Base-by-base conservation (phyloP, 1,284 basidiomycete species). In the Papiliotrema terrestris region DNA sequence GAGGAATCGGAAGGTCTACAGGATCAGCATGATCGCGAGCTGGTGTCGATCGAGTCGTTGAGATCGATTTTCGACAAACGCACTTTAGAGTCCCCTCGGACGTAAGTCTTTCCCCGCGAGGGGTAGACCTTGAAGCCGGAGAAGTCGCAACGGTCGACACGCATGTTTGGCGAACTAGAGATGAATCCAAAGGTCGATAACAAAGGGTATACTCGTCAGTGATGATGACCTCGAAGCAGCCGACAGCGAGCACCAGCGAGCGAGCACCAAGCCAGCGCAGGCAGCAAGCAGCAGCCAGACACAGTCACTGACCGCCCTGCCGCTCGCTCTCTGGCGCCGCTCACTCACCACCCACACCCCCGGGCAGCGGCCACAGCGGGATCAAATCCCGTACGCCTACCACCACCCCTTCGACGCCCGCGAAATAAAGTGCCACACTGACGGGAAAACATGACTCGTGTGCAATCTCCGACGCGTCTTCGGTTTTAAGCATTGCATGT, bases 101-200 rank as follows among this genome's bases (percentile, higher is more conserved):
- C 91, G 79, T 94, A 96, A 68, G 92, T 85, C 77, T 89, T 90
- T 76, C 93, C 93, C 88, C 88, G 92, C 80, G 84, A 85, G 68
- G 93, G 93, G 85, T 96, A 97, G 83, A 97, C 93, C 78, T 88
- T 88, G 84, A 83, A 91, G 72, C 91, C 90, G 72, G 91, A 93
- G 84, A 96, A 96, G 63, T 87, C 87, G 83, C 95, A 94, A 80
- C 91, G 88, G 81, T 97, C 93, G 82, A 94, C 85, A 86, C 95
- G 95, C 93, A 94, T 80, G 57, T 50, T 61, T 32, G 29, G 29
- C 29, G 29, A 32, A 32, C 29, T 32, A 32, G 29, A 32, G 29
- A 32, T 32, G 29, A 32, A 32, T 32, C 29, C 29, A 32, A 32
- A 38, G 38, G 19, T 38, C n/a, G 25, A 11, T 47, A 32, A 25